A percentile compares a stretch with the other conserved stretches of the same genome.
phyloP scores from a whole-genome alignment of 331 rosid genomes.

The Quercus tomentella region DNA sequence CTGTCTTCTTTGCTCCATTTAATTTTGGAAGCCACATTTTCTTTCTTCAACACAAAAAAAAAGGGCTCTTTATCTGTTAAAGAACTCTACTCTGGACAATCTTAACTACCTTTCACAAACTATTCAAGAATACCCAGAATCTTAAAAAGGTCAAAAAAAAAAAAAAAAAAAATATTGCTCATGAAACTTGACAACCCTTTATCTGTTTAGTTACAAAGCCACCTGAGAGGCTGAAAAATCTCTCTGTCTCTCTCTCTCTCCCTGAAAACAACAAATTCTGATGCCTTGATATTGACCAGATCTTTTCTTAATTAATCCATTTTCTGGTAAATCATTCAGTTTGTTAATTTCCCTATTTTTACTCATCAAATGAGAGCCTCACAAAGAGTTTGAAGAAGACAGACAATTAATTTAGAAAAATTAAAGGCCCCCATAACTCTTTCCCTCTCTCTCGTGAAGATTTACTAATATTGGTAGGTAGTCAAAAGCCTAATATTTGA shows the following conservation, averaged over 20 bases:
- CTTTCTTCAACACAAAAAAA: too few species aligned
- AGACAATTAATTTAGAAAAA: not conserved
- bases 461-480: not conserved
- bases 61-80: not conserved
- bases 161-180: not conserved
- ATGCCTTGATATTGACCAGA: not conserved
- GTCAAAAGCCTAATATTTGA: not conserved
- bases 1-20: conserved; percentile 35
- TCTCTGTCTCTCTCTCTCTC: not conserved
- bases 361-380: not conserved
- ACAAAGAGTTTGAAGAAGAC: not conserved
- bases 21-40: conserved; percentile 56
- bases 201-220: not conserved
- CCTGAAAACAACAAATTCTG: not conserved
- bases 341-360: not conserved
- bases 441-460: not conserved
- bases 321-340: not conserved
- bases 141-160: not conserved
- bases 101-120: not conserved
- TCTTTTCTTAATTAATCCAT: not conserved
- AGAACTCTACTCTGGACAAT: not conserved
- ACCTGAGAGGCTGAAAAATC: not conserved
- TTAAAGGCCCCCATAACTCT: not conserved
- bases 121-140: not conserved
- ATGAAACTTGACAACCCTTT: not conserved